These are phyloP conservation scores for Wickerhamiella spandovensis DNA, from an alignment of 805 yeast species.

Conservation along the genomic window DNA sequence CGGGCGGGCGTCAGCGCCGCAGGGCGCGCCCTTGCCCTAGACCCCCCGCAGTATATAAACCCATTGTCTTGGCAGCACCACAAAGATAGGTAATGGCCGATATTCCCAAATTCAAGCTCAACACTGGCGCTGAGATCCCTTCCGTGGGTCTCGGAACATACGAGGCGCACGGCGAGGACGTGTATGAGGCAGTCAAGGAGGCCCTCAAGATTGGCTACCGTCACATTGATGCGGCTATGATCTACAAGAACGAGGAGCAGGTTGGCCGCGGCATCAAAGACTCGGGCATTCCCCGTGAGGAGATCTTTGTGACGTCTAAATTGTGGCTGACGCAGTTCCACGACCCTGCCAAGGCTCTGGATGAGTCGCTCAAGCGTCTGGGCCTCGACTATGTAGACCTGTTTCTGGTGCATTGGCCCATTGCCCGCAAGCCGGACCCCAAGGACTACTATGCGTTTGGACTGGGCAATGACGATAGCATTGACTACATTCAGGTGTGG, in stretches of 20 bases:
- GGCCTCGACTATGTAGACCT: constrained; percentile 51
- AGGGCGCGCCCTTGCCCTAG: neutral
- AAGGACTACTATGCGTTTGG: constrained; percentile 25
- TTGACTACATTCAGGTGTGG: constrained; percentile 43
- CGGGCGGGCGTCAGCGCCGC: neutral
- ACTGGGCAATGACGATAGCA: constrained; percentile 12
- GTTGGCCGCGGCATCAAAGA: constrained; percentile 43
- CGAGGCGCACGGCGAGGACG: constrained; percentile 11
- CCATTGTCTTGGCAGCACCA: neutral
- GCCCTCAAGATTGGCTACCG: constrained; percentile 59
- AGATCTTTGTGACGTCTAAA: constrained; percentile 52
- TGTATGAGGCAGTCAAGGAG: constrained; percentile 32
- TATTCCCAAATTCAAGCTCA: constrained; percentile 23
- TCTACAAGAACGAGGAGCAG: constrained; percentile 50
- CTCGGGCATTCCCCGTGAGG: constrained; percentile 32
- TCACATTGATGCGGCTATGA: constrained; percentile 62
- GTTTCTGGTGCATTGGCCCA: constrained; percentile 58
- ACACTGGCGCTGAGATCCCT: constrained; percentile 9
- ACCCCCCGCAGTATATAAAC: neutral
- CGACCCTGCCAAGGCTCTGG: constrained; percentile 35
- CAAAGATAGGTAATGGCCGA: neutral
- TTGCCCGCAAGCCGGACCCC: constrained; percentile 22
- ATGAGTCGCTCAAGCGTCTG: constrained; percentile 37
- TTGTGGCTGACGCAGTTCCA: constrained; percentile 33
- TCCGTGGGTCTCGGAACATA: constrained; percentile 13